Evolutionary conservation across 2,329 filamentous ascomycete species (phyloP).

Genomic region (Epichloe bromicola): DNA sequence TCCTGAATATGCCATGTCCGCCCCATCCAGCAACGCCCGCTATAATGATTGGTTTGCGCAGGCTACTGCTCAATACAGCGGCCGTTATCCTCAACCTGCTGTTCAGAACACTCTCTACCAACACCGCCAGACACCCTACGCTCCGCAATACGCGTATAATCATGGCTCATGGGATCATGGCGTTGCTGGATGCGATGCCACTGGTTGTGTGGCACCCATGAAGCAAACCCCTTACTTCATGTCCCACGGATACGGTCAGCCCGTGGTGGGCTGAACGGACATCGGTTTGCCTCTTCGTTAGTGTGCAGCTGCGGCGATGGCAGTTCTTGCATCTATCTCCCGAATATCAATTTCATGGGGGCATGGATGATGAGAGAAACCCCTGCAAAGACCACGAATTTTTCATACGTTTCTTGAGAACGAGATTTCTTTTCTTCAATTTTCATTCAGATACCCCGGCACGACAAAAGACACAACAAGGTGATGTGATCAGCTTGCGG

Average conservation of each 20-base stretch:
- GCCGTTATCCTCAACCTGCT: slow-evolving; percentile 30
- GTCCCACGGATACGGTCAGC: slow-evolving; percentile 36
- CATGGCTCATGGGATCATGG: slow-evolving; percentile 39
- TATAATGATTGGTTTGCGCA: slow-evolving; percentile 47
- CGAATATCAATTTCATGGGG: not conserved
- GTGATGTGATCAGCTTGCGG: slow-evolving; percentile 12
- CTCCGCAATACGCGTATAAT: slow-evolving; percentile 31
- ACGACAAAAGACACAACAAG: slow-evolving; percentile 22
- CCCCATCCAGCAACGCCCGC: slow-evolving; percentile 38
- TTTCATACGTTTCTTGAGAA: slow-evolving; percentile 18
- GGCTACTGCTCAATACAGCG: slow-evolving; percentile 29
- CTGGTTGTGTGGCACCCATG: slow-evolving; percentile 30
- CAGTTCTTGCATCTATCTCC: not conserved
- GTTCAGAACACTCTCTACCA: slow-evolving; percentile 28
- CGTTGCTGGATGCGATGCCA: slow-evolving; percentile 36
- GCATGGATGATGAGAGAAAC: slow-evolving; percentile 2
- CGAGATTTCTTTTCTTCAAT: slow-evolving; percentile 19
- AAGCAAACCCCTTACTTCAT: slow-evolving; percentile 37
- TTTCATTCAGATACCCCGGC: slow-evolving; percentile 26
- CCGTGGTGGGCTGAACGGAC: slow-evolving; percentile 37
- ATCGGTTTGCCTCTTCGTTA: no score
- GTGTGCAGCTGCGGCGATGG: not conserved
- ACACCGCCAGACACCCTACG: slow-evolving; percentile 28
- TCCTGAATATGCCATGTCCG: slow-evolving; percentile 43
- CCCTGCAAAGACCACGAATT: slow-evolving; percentile 22